Base-by-base conservation (phyloP, 2,329 filamentous ascomycete species). In the Exophiala viscosa region DNA sequence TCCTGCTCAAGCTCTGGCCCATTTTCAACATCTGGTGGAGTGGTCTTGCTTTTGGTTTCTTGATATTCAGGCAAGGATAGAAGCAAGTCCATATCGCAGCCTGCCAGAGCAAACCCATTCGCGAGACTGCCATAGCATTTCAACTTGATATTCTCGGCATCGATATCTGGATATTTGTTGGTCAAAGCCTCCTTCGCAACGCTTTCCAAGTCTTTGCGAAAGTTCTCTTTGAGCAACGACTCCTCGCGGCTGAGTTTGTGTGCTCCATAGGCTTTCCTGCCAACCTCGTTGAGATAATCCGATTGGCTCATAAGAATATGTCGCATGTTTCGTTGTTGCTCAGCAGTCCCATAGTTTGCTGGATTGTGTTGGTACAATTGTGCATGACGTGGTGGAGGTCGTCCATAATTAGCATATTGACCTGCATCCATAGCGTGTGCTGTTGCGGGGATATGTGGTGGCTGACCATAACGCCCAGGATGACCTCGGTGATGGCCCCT, bases 71-170 rank as follows among this genome's bases (percentile, higher is more conserved):
- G 81, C 1, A 87, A 86, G 4, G 93, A 74, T 32, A 95, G 79
- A 7, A 86, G 87, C 28, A 96, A 79, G 68, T 96, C 91, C 86
- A 96, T 90, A 64, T 96, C 90, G 1, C 90, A 92, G n/a, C 84
- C 83, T 62, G 87, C 87, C 9, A 88, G 90, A 3, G 88, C 91
- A 70, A 95, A 95, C 0, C 90, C 90, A 10, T 90, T 91, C 15
- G 82, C 81, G 42, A 95, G 76, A 66, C 90, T 95, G 4, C 90
- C 90, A 65, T 93, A 95, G 63, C 86, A 89, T 61, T 83, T 83
- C 11, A 95, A 74, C 48, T 83, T 76, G n/a, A 92, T 79, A 46
- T 79, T 80, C 8, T 72, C 65, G 18, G 77, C 65, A 13, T 77
- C 71, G 51, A 87, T 83, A 5, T 67, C 70, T 0, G 57, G 54